Conservation (phyloP, 2,329 filamentous ascomycete species). For the Ceratocystis papillata region DNA sequence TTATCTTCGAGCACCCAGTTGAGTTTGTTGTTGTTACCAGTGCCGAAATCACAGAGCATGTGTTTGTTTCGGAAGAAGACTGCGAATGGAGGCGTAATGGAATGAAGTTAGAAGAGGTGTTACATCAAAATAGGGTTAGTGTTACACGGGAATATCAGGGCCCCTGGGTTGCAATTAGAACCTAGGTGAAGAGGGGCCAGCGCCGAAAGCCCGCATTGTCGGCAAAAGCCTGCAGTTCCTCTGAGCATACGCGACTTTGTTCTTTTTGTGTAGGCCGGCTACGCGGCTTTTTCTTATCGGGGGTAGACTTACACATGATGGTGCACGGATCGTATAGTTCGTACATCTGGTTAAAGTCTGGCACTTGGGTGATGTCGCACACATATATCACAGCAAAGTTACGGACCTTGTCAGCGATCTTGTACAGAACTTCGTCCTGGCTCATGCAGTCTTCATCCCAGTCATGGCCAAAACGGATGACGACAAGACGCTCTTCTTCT, state of each 20-base stretch:
- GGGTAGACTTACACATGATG: constrained; percentile 58
- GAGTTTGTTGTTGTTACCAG: constrained; percentile 96
- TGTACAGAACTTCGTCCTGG: constrained; percentile 59
- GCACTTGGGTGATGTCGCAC: constrained; percentile 83
- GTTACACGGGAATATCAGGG: neutral
- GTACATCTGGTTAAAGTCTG: constrained; percentile 96
- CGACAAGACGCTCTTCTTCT: constrained; percentile 84
- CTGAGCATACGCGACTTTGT: too few species aligned
- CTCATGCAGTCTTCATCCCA: constrained; percentile 58
- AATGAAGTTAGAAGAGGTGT: neutral
- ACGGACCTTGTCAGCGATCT: constrained; percentile 84
- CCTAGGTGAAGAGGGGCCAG: too few species aligned
- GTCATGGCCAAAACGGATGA: constrained; percentile 88
- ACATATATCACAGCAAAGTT: constrained; percentile 89
- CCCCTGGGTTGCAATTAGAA: too few species aligned
- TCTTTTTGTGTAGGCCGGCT: neutral
- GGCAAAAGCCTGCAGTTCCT: too few species aligned
- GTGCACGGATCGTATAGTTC: constrained; percentile 83
- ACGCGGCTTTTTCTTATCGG: neutral
- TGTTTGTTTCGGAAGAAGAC: constrained; percentile 94
- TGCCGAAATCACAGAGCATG: constrained; percentile 97
- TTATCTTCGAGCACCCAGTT: constrained; percentile 94
- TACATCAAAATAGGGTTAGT: neutral
- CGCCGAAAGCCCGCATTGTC: too few species aligned
- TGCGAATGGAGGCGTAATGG: neutral